Base-by-base conservation (phyloP, 2,329 filamentous ascomycete species). In the Sporothrix curviconia region DNA sequence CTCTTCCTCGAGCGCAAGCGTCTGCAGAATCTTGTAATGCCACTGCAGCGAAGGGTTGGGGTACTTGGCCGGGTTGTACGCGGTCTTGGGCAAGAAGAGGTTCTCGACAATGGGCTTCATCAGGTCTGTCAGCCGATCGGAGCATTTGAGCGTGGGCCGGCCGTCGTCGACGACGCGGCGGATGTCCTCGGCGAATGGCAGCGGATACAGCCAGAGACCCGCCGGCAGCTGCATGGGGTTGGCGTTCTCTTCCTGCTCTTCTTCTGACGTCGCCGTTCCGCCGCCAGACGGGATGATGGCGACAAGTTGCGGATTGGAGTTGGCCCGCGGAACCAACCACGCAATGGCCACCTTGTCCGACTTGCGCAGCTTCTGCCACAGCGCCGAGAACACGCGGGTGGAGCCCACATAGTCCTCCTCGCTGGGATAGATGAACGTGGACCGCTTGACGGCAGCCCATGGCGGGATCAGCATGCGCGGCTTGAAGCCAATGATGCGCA, bases 401-500 rank as follows among this genome's bases (percentile, higher is more conserved):
- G 92, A 97, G 19, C 94, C 94, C 25, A 96, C 81, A 65, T 85
- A 95, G 61, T 90, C 87, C 62, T 91, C 86, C 71, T 99, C 94
- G 17, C 87, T 94, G 0, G 94, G 94, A 66, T 95, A 97, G 59
- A 99, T 89, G 70, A 96, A 99, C 0, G 85, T 90, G 0, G 92
- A 89, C 65, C 92, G 91, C 67, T 89, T 90, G 50, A 89, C 78
- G 34, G 89, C 91, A 1, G 90, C 89, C 91, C 92, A 96, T 17
- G 87, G 77, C 0, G 89, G 88, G 1, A 96, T 76, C 65, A 82
- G 75, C 1, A 81, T 82, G 28, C 89, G 77, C 7, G 90, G 84
- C 69, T 97, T 99, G 79, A 99, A 99, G 6, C 94, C 94, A 57
- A 99, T 87, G 63, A 99, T 87, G 5, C 91, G 86, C 57, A 99